Evolutionary conservation across 495 filamentous ascomycete species (phyloP).

Genomic region (Hyphodiscus hymeniophilus): DNA sequence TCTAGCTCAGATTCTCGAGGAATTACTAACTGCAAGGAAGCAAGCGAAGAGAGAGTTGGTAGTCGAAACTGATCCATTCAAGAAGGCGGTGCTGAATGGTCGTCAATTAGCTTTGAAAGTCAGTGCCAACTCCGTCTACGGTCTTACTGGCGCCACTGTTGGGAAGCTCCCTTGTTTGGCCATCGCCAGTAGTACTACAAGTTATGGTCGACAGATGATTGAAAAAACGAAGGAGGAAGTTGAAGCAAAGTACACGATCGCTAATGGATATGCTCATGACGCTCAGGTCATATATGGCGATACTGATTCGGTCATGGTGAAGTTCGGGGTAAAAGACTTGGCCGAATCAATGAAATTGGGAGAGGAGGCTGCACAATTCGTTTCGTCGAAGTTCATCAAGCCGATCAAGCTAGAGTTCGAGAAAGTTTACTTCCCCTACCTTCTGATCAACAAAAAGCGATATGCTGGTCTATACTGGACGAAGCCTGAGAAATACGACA

Average conservation of each 20-base stretch:
- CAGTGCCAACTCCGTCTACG: conserved; percentile 97
- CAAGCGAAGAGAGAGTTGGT: conserved; percentile 87
- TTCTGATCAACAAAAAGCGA: conserved; percentile 99
- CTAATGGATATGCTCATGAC: conserved; percentile 89
- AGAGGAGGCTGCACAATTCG: conserved; percentile 76
- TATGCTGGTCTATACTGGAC: conserved; percentile 98
- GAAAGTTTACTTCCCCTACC: conserved; percentile 97
- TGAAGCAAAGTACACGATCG: conserved; percentile 77
- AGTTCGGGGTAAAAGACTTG: conserved; percentile 83
- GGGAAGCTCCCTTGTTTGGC: conserved; percentile 92
- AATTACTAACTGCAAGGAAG: conserved; percentile 81
- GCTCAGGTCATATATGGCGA: conserved; percentile 97
- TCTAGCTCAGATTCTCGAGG: conserved; percentile 89
- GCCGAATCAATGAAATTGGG: conserved; percentile 89
- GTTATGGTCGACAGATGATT: conserved; percentile 97
- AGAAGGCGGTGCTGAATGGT: conserved; percentile 95
- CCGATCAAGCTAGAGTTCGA: conserved; percentile 99
- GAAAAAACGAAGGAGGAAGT: conserved; percentile 93
- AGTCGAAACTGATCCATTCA: conserved; percentile 88
- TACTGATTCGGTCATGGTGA: conserved; percentile 99
- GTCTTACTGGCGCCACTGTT: conserved; percentile 89
- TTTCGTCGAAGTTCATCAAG: conserved; percentile 85
- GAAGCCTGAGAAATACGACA: conserved; percentile 87
- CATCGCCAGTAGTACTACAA: conserved; percentile 93
- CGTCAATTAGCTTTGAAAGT: conserved; percentile 93